Conservation (phyloP, 345 rosid species). For the Citrus reticulata region DNA sequence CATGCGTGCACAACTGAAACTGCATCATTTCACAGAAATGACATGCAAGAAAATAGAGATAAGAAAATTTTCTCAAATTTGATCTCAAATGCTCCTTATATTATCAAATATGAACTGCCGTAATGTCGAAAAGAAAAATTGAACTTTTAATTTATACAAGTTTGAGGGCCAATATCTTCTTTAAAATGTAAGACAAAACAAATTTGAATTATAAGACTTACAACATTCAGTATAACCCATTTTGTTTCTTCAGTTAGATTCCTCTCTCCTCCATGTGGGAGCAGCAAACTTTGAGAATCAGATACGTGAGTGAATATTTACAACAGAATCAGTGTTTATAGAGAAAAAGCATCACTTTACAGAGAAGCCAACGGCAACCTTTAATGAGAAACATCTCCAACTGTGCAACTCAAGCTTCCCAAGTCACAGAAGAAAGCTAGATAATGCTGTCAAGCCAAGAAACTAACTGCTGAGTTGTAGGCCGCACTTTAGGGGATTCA, state of each 20-base stretch:
- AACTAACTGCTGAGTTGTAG: conserved; percentile 61
- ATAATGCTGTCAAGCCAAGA: conserved; percentile 53
- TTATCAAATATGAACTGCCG: background rate
- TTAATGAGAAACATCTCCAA: background rate
- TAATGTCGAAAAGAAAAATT: background rate
- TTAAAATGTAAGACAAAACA: background rate
- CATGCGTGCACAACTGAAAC: background rate
- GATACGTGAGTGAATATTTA: conserved; percentile 22
- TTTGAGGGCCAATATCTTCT: conserved; percentile 6
- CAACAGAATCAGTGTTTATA: conserved; percentile 11
- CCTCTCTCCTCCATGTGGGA: conserved; percentile 6
- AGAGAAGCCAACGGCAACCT: background rate
- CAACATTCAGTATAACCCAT: background rate
- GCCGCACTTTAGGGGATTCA: conserved; percentile 61
- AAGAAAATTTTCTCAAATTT: background rate
- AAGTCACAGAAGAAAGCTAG: conserved; percentile 14
- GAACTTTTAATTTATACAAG: conserved; percentile 12
- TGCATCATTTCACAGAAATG: background rate
- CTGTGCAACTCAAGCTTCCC: conserved; percentile 13
- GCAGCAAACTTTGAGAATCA: conserved; percentile 10
- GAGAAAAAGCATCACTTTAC: background rate
- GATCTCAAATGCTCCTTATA: background rate
- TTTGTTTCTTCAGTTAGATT: conserved; percentile 11
- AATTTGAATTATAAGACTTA: conserved; percentile 11
- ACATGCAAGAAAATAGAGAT: background rate